A percentile compares a stretch with the other conserved stretches of the same genome.
phyloP scores from a whole-genome alignment of 2,329 filamentous ascomycete species.

The Chalaropsis ovoidea region DNA sequence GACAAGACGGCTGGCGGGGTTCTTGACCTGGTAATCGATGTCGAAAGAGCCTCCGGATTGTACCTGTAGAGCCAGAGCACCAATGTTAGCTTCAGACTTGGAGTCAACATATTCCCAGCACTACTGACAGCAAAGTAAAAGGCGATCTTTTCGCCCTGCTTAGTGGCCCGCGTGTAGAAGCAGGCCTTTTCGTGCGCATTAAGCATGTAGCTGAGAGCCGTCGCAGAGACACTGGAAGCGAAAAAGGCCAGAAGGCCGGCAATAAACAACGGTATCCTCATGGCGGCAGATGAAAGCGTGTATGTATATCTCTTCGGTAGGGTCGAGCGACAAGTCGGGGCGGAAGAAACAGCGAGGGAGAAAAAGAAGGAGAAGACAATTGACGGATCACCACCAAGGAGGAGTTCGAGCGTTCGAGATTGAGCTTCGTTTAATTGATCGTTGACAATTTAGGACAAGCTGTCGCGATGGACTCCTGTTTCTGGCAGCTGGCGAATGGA shows the following conservation, averaged over 20 bases:
- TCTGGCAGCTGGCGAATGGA: conserved; percentile 14
- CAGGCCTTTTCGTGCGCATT: conserved; percentile 86
- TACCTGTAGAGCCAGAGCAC: conserved; percentile 47
- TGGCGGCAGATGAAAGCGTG: conserved; percentile 34
- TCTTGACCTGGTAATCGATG: conserved; percentile 81
- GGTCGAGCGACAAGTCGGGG: neutral
- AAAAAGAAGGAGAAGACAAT: neutral
- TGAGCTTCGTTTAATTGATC: neutral
- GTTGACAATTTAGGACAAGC: conserved; percentile 28
- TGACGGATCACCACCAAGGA: neutral
- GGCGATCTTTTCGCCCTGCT: conserved; percentile 76
- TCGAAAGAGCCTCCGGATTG: conserved; percentile 98
- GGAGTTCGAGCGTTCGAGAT: neutral
- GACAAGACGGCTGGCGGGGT: conserved; percentile 69
- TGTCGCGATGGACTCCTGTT: conserved; percentile 26
- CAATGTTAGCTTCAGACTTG: neutral
- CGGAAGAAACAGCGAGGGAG: neutral
- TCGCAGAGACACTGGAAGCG: conserved; percentile 64
- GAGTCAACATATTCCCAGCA: neutral
- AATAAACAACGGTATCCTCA: conserved; percentile 55
- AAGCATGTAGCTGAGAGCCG: conserved; percentile 88
- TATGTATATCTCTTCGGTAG: neutral
- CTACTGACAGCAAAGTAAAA: conserved; percentile 91
- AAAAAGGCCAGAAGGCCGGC: conserved; percentile 62
- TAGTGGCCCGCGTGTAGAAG: conserved; percentile 76